Conservation (phyloP, 1,139 yeast species). For the Pichia sp. region DNA sequence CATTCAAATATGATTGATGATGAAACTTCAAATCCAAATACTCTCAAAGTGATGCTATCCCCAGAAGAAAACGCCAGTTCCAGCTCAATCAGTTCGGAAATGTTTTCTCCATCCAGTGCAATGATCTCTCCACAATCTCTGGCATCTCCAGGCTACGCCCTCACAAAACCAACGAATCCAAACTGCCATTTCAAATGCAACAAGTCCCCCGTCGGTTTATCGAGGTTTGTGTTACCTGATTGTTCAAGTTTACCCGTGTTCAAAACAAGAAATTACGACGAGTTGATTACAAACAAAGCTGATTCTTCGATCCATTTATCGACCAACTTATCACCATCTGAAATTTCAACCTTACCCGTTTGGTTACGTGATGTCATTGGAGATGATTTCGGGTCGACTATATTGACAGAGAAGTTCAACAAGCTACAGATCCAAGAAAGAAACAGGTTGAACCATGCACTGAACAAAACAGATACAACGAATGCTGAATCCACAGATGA, state of each 20-base stretch:
- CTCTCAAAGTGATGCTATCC: slow-evolving; percentile 8
- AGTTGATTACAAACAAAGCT: slow-evolving; percentile 30
- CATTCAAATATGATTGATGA: not conserved
- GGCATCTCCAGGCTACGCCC: slow-evolving; percentile 2
- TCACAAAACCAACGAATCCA: not conserved
- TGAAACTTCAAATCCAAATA: not conserved
- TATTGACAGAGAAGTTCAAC: slow-evolving; percentile 33
- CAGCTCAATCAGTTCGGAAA: slow-evolving; percentile 11
- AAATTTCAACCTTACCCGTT: slow-evolving; percentile 32
- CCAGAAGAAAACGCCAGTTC: slow-evolving; percentile 4
- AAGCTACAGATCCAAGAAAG: slow-evolving; percentile 36
- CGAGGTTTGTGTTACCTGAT: slow-evolving; percentile 34
- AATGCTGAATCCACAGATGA: slow-evolving; percentile 15
- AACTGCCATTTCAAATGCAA: not conserved
- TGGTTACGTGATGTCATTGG: slow-evolving; percentile 37
- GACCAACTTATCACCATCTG: slow-evolving; percentile 23
- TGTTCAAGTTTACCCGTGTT: slow-evolving; percentile 31
- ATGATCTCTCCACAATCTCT: slow-evolving; percentile 12
- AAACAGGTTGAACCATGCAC: slow-evolving; percentile 34
- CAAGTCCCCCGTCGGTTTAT: slow-evolving; percentile 23
- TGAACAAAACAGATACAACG: slow-evolving; percentile 23
- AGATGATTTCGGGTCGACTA: slow-evolving; percentile 31
- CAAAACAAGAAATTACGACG: slow-evolving; percentile 43
- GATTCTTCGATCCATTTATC: slow-evolving; percentile 32
- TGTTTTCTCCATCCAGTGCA: slow-evolving; percentile 8